Evolutionary conservation across 345 rosid species (phyloP).

Genomic region (Geranium brycei): DNA sequence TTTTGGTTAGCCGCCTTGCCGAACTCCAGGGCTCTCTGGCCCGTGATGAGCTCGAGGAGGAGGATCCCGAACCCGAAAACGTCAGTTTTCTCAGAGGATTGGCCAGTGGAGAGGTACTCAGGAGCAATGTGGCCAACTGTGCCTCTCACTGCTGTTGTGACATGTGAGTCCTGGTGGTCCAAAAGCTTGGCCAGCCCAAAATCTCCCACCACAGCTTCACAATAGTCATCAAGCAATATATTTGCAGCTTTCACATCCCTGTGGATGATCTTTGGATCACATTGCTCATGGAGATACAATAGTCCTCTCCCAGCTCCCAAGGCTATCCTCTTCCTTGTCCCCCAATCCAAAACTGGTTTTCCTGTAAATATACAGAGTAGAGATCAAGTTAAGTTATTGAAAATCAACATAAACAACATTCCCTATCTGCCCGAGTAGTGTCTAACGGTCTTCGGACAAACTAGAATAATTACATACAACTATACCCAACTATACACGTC

Average conservation of each 20-base stretch:
- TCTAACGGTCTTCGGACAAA: too few species aligned
- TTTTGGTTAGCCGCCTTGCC: conserved; percentile 89
- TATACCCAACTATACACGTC: too few species aligned
- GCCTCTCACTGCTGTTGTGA: conserved; percentile 92
- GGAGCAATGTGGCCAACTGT: conserved; percentile 98
- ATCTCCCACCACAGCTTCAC: conserved; percentile 95
- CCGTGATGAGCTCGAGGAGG: conserved; percentile 82
- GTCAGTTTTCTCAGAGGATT: conserved; percentile 93
- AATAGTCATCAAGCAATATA: conserved; percentile 75
- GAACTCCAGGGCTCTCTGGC: conserved; percentile 85
- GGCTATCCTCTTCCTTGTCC: conserved; percentile 83
- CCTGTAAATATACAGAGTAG: conserved; percentile 19
- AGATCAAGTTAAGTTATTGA: background rate
- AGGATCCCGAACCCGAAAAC: conserved; percentile 95
- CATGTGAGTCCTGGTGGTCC: conserved; percentile 95
- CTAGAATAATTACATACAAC: too few species aligned
- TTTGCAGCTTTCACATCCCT: conserved; percentile 99
- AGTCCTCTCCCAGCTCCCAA: conserved; percentile 90
- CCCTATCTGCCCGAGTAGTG: too few species aligned
- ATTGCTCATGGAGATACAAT: conserved; percentile 86
- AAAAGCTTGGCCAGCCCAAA: conserved; percentile 90
- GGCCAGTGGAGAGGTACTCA: conserved; percentile 94
- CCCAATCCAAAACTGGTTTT: conserved; percentile 77
- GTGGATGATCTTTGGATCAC: conserved; percentile 95
- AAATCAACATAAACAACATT: background rate